These are phyloP conservation scores for Takakia lepidozioides DNA, from an alignment of 225 moss, liverwort and hornwort species.

Conservation along the genomic window DNA sequence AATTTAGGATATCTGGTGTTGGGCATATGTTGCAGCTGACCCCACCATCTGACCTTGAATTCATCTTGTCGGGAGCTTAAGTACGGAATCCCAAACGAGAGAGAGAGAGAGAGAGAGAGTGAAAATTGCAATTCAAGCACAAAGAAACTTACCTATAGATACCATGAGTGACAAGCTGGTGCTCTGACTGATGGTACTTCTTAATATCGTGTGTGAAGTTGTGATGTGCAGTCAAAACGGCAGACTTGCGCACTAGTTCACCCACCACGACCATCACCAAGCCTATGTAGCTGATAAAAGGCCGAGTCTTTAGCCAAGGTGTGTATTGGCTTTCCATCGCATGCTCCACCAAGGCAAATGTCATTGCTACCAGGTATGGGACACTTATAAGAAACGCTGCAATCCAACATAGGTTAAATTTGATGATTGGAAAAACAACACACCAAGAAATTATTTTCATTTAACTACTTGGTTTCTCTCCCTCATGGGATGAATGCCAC, in stretches of 20 bases:
- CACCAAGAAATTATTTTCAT: too few relatives aligned
- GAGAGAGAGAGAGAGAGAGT: too few relatives aligned
- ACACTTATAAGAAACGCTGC: constrained; percentile 73
- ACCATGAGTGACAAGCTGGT: constrained; percentile 86
- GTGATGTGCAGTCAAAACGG: constrained; percentile 69
- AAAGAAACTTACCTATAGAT: constrained; percentile 93
- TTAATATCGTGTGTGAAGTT: constrained; percentile 94
- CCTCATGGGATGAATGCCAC: not conserved
- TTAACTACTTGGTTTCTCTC: not conserved
- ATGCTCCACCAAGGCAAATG: constrained; percentile 62
- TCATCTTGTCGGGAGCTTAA: too few relatives aligned
- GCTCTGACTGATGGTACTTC: constrained; percentile 57
- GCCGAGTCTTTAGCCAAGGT: constrained; percentile 45
- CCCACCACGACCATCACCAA: constrained; percentile 58
- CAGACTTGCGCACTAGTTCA: constrained; percentile 72
- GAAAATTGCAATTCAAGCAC: too few relatives aligned
- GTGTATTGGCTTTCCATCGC: constrained; percentile 41
- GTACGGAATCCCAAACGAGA: too few relatives aligned
- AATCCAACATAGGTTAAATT: constrained; percentile 12
- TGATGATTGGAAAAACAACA: constrained; percentile 10
- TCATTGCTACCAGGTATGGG: constrained; percentile 71
- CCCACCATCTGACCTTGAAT: too few relatives aligned
- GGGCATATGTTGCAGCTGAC: too few relatives aligned
- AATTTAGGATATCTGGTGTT: too few relatives aligned
- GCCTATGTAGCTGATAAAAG: constrained; percentile 35